Evolutionary conservation across 148 eudicot genomes (phyloP).

Genomic region (Heliamphora exappendiculata): DNA sequence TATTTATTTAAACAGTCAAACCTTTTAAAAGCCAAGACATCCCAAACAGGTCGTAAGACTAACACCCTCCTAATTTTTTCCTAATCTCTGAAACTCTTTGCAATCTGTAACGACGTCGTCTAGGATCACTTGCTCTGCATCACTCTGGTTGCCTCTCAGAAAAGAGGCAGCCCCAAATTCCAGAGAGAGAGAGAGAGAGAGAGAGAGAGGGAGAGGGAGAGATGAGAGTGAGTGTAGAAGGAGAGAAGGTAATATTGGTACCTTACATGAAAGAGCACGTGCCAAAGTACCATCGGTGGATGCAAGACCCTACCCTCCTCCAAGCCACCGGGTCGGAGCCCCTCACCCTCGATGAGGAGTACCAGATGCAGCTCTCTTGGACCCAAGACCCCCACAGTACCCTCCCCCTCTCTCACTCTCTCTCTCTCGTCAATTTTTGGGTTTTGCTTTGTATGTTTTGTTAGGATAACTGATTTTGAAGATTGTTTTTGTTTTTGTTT

Average conservation of each 20-base stretch:
- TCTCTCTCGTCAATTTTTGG: neutral
- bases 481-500: neutral
- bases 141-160: neutral
- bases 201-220: conserved; percentile 8
- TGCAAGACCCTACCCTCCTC: conserved; percentile 79
- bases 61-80: no score
- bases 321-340: conserved; percentile 88
- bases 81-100: no score
- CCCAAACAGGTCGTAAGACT: no score
- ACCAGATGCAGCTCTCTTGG: conserved; percentile 92
- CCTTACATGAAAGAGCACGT: conserved; percentile 84
- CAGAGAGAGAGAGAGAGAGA: neutral
- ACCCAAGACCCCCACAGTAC: conserved; percentile 71
- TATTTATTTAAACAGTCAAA: no score
- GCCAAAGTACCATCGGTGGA: conserved; percentile 73
- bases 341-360: conserved; percentile 68
- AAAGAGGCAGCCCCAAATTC: neutral
- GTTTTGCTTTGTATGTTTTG: neutral
- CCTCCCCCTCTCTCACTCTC: neutral
- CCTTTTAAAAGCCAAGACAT: no score
- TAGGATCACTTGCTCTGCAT: neutral
- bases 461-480: neutral
- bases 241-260: conserved; percentile 65
- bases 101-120: conserved; percentile 12
- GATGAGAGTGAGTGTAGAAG: conserved; percentile 52